A percentile compares a stretch with the other conserved stretches of the same genome.
These are phyloP conservation scores for Blastosporella zonata DNA, from an alignment of 1,284 basidiomycete genomes.

Conservation along the genomic window DNA sequence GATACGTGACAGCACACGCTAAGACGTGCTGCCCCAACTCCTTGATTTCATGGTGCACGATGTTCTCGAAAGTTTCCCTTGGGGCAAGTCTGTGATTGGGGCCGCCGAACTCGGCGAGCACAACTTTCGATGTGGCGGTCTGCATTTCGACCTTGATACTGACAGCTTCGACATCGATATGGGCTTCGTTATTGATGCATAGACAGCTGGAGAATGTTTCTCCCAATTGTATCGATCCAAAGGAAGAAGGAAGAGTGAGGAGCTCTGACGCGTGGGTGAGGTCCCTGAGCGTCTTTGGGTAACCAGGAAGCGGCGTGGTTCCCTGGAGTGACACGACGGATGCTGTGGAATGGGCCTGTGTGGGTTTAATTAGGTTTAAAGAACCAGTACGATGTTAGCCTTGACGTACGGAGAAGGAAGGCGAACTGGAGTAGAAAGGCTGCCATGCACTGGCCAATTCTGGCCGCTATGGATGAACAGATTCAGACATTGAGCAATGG, in stretches of 20 bases:
- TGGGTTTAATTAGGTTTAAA: constrained; percentile 4
- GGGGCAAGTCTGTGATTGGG: constrained; percentile 41
- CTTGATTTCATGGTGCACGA: constrained; percentile 78
- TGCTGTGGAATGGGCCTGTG: constrained; percentile 64
- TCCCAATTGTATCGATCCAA: constrained; percentile 77
- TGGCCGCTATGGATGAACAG: constrained; percentile 52
- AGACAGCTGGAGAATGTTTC: constrained; percentile 79
- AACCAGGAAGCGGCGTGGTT: constrained; percentile 58
- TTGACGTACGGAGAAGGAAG: constrained; percentile 57
- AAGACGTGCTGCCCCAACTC: constrained; percentile 82
- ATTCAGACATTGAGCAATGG: constrained; percentile 33
- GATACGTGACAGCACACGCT: constrained; percentile 72
- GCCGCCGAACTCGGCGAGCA: constrained; percentile 63
- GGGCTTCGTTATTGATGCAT: constrained; percentile 75
- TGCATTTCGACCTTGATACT: constrained; percentile 73
- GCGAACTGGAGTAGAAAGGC: constrained; percentile 80
- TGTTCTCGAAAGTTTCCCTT: constrained; percentile 59
- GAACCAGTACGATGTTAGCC: neutral
- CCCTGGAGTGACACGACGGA: constrained; percentile 78
- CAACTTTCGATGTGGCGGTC: constrained; percentile 61
- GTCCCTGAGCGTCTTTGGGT: constrained; percentile 79
- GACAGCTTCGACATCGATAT: constrained; percentile 56
- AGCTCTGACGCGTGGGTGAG: constrained; percentile 69
- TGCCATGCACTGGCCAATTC: constrained; percentile 72
- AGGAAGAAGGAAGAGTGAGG: constrained; percentile 71